These are phyloP conservation scores for Penicillium paxilli DNA, from an alignment of 495 filamentous ascomycete species.

Conservation along the genomic window DNA sequence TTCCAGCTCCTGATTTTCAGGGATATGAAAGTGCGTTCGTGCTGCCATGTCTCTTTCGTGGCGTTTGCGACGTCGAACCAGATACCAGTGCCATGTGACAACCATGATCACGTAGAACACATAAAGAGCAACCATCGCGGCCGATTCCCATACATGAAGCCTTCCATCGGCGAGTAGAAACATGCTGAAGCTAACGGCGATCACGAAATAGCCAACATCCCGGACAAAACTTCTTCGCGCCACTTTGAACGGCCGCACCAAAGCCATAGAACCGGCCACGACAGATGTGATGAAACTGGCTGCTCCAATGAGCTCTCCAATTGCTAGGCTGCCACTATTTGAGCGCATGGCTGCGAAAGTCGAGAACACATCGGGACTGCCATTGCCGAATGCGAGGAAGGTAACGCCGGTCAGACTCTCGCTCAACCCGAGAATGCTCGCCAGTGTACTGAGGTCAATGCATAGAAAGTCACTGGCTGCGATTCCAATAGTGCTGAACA, in stretches of 20 bases:
- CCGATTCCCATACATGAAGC: slow-evolving; percentile 85
- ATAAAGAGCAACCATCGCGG: slow-evolving; percentile 89
- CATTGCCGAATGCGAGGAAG: slow-evolving; percentile 96
- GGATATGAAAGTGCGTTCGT: slow-evolving; percentile 68
- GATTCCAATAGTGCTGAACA: slow-evolving; percentile 98
- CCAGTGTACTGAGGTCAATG: slow-evolving; percentile 90
- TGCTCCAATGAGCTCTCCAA: slow-evolving; percentile 94
- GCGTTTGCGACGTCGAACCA: slow-evolving; percentile 57
- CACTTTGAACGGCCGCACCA: slow-evolving; percentile 91
- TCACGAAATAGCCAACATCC: slow-evolving; percentile 91
- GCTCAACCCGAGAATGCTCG: slow-evolving; percentile 84
- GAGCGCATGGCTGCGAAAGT: slow-evolving; percentile 98
- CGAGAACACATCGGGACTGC: slow-evolving; percentile 98
- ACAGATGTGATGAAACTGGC: slow-evolving; percentile 96
- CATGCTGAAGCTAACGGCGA: slow-evolving; percentile 86
- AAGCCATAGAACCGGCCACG: slow-evolving; percentile 96
- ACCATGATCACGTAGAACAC: slow-evolving; percentile 87
- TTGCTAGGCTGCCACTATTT: slow-evolving; percentile 90
- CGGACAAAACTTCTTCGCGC: slow-evolving; percentile 84
- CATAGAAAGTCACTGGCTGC: slow-evolving; percentile 98
- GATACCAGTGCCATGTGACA: slow-evolving; percentile 89
- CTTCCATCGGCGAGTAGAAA: slow-evolving; percentile 81
- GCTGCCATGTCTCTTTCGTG: slow-evolving; percentile 67
- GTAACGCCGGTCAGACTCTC: slow-evolving; percentile 97
- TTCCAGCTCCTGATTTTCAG: slow-evolving; percentile 69